Percentiles rank a stretch among this genome's conserved stretches.
phyloP scores from a whole-genome alignment of 129 eudicot species.

The Chrysanthemum seticuspe region DNA sequence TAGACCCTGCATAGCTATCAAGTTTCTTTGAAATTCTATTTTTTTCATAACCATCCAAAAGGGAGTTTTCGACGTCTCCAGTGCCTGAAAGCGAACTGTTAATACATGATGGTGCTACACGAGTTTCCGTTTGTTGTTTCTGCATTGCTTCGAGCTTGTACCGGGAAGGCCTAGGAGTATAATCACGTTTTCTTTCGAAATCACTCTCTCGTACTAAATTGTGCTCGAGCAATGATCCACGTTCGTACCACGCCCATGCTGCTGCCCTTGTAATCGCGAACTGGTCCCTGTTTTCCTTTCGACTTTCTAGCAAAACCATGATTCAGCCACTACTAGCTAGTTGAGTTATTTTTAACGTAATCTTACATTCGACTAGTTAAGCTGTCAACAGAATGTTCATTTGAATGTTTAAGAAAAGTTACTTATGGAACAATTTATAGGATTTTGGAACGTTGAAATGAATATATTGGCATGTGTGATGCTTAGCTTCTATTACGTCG shows the following conservation, averaged over 20 bases:
- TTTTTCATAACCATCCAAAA: no score
- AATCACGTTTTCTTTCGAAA: slow-evolving; percentile 14
- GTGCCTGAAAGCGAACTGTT: neutral
- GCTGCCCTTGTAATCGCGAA: slow-evolving; percentile 49
- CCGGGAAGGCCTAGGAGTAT: slow-evolving; percentile 43
- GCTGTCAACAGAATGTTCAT: neutral
- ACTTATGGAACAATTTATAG: neutral
- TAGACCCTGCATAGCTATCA: slow-evolving; percentile 31
- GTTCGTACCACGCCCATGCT: slow-evolving; percentile 82
- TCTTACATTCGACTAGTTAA: neutral
- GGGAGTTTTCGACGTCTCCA: slow-evolving; percentile 43
- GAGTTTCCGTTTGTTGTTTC: neutral
- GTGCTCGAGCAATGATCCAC: slow-evolving; percentile 54
- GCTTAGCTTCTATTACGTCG: slow-evolving; percentile 10
- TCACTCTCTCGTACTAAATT: slow-evolving; percentile 37
- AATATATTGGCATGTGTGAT: slow-evolving; percentile 4
- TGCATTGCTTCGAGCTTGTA: slow-evolving; percentile 64
- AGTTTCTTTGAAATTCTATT: no score
- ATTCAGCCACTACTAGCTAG: neutral
- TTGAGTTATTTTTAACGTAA: neutral
- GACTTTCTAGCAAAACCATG: slow-evolving; percentile 4
- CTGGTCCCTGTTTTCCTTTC: slow-evolving; percentile 32
- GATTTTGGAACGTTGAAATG: neutral
- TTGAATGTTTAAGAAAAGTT: neutral
- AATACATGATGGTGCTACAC: slow-evolving; percentile 1